Conservation (phyloP, 306 rosid genomes). For the Prunus padus region DNA sequence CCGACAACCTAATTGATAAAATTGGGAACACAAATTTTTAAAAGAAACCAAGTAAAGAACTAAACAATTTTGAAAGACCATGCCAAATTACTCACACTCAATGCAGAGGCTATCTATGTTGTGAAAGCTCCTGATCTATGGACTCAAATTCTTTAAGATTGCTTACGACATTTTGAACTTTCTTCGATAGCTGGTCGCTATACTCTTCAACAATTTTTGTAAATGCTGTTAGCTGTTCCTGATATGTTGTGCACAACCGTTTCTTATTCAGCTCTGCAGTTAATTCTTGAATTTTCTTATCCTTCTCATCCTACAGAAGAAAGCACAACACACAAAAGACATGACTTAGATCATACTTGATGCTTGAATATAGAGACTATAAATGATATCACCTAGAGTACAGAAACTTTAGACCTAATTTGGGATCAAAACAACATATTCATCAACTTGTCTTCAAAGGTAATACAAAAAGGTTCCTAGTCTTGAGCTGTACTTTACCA, state of each 20-base stretch:
- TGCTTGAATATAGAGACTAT: not conserved
- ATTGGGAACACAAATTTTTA: not conserved
- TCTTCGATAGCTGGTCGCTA: conserved; percentile 58
- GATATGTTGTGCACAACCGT: conserved; percentile 71
- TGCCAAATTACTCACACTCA: conserved; percentile 40
- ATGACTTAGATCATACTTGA: conserved; percentile 10
- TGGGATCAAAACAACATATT: not conserved
- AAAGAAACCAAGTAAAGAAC: not conserved
- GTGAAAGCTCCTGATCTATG: conserved; percentile 56
- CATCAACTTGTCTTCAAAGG: not conserved
- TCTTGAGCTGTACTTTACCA: not conserved
- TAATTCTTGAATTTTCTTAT: conserved; percentile 85
- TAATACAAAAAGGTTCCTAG: not conserved
- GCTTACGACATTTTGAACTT: conserved; percentile 62
- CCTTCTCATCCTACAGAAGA: conserved; percentile 78
- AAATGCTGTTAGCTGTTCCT: conserved; percentile 66
- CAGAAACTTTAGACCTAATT: not conserved
- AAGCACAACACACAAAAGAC: conserved; percentile 5
- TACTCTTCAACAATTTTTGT: conserved; percentile 87
- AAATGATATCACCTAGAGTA: not conserved
- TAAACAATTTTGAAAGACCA: not conserved
- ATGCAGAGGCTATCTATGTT: conserved; percentile 43
- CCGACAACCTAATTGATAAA: not conserved
- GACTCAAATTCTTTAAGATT: conserved; percentile 79
- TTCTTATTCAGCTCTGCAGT: conserved; percentile 80